Base-by-base conservation (phyloP, 495 filamentous ascomycete genomes). In the Parmelia sp. region DNA sequence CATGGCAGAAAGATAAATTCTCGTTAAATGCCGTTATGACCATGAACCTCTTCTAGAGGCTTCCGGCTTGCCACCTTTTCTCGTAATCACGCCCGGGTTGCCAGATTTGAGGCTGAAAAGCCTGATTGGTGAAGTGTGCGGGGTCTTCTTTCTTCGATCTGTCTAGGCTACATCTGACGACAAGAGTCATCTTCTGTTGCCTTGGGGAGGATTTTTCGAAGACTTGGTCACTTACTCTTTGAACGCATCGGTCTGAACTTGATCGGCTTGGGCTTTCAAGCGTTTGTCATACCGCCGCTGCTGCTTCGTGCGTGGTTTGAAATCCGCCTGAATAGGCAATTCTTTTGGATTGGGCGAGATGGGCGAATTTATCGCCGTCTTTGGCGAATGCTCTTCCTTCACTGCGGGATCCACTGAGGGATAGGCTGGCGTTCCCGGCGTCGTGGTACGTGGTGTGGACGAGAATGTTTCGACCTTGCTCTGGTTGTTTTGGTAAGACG, bases 91-190 rank as follows among this genome's bases (percentile, higher is more conserved):
- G 45, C 33, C 59, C 65, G 44, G 74, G 74, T 42, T 74, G 68
- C 71, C 78, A 78, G 61, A 78, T 77, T 69, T 88, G 85, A 0
- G 90, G 90, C 68, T 92, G 90, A 68, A 95, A 95, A 69, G 93
- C 87, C 61, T 86, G 80, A 70, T 92, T 93, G 66, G 88, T 86
- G 74, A 88, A 93, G 75, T 95, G 90, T 4, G 89, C 89, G 57
- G 85, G 85, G 68, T 92, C 92, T 75, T 89, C 92, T 31, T 56
- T 64, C 60, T 58, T 64, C 15, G 62, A 47, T 36, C 45, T 64
- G 62, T 64, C 90, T 87, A 31, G 78, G 81, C 83, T 87, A 65
- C 83, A 83, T 64, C 79, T 78, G 65, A 83, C 82, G 10, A 79
- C 79, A 49, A 79, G 78, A 63, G 83, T 84, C 66, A 57, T 61